Base-by-base conservation (phyloP, 2,329 filamentous ascomycete species). In the Scytalidium sp. region DNA sequence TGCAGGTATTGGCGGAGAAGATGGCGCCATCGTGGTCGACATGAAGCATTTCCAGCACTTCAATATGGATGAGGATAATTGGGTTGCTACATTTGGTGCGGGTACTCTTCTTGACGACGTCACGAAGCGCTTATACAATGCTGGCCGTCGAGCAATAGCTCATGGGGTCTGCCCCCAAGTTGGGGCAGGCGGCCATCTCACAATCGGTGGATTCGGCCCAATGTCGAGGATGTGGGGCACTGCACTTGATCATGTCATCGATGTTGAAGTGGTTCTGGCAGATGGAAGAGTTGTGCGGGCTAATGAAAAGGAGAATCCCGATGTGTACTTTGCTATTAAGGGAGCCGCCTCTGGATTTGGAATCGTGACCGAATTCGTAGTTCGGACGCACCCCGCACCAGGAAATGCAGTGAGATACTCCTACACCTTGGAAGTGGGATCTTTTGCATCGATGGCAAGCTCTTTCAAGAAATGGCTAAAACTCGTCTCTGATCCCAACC, bases 101-200 rank as follows among this genome's bases (percentile, higher is more conserved):
- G 82, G 81, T 2, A 72, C 70, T 27, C 68, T 61, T n/a, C 71
- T 85, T 0, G 72, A 74, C 3, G 72, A 81, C 46, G 64, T 85
- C 13, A 76, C 78, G 9, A 61, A 71, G 29, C 65, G 69, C 40
- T 66, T 84, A 9, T 74, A 80, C 49, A 60, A 72, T 7, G 70
- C 75, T 47, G 80, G 78, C 5, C 70, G 72, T 22, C 72, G 81
- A n/a, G 81, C 80, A 2, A 75, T 84, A 46, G 70, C 81, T 0
- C 81, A 84, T 48, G 81, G 81, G 9, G 77, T 78, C 1, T 84
- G 81, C 51, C 80, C 80, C 0, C 74, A 74, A 5, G 79, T 84
- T 10, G 80, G 80, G 5, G 71, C 81, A 9, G 80, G 80, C 29
- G 80, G 80, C 0, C 80, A 84, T 56, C 74, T 78, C 3, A 81